Evolutionary conservation across 139 green algal genomes (phyloP).

Genomic region (Chlamydomonas incerta): DNA sequence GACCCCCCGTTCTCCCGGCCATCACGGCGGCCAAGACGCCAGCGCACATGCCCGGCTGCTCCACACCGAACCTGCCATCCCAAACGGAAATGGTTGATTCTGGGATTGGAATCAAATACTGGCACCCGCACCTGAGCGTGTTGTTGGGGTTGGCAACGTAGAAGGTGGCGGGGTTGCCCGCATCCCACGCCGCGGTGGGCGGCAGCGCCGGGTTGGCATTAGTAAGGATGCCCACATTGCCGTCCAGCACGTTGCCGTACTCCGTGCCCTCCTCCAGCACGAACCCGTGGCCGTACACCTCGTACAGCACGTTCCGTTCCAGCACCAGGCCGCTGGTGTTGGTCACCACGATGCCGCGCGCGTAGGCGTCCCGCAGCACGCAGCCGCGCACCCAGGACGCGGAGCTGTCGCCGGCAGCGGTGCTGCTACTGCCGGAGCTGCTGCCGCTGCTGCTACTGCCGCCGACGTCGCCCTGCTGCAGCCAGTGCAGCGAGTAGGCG

Average conservation of each 20-base stretch:
- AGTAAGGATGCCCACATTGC: conserved; percentile 78
- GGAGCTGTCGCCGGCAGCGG: neutral
- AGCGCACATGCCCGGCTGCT: too few relatives aligned
- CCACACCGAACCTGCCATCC: too few relatives aligned
- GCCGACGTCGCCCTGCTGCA: conserved; percentile 63
- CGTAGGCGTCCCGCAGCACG: conserved; percentile 66
- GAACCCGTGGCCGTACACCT: conserved; percentile 75
- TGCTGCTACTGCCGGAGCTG: too few relatives aligned
- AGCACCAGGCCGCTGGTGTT: conserved; percentile 45
- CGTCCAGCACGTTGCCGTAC: conserved; percentile 44
- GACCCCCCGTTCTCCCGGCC: neutral
- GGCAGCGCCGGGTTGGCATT: conserved; percentile 42
- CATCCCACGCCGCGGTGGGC: conserved; percentile 67
- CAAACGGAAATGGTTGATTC: too few relatives aligned
- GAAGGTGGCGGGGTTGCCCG: conserved; percentile 74
- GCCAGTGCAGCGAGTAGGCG: conserved; percentile 81
- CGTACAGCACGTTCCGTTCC: conserved; percentile 68
- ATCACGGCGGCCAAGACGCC: too few relatives aligned
- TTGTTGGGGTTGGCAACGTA: conserved; percentile 85
- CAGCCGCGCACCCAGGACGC: conserved; percentile 57
- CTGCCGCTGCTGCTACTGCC: neutral
- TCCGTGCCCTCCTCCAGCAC: conserved; percentile 49
- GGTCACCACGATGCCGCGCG: conserved; percentile 69
- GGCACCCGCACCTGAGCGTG: conserved; percentile 23
- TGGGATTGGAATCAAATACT: too few relatives aligned